Evolutionary conservation across 768 basidiomycete species (phyloP).

Genomic region (Tubosaeta brunneosetosa): DNA sequence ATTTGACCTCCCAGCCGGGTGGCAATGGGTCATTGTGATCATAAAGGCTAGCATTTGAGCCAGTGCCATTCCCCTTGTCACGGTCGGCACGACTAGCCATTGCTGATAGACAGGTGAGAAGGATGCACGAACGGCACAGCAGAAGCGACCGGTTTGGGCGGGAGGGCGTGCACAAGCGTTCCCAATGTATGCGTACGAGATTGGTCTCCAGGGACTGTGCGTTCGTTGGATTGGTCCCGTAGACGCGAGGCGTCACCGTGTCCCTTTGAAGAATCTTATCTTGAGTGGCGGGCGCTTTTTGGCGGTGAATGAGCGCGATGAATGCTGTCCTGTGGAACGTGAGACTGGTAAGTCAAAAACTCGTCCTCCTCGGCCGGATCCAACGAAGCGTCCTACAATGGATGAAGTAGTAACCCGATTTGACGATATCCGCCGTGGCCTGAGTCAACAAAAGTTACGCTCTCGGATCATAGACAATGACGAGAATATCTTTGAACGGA

Average conservation of each 20-base stretch:
- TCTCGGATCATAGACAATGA: constrained; percentile 23
- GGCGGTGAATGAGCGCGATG: constrained; percentile 16
- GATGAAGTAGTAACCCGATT: constrained; percentile 31
- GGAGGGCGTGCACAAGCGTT: constrained; percentile 60
- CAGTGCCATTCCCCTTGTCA: constrained; percentile 40
- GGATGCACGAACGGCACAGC: constrained; percentile 50
- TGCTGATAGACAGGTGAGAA: constrained; percentile 51
- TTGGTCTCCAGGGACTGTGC: constrained; percentile 15
- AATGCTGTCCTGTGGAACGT: constrained; percentile 26
- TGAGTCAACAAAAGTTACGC: constrained; percentile 21
- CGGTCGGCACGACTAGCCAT: constrained; percentile 48
- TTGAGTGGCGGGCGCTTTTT: constrained; percentile 10
- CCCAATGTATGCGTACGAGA: constrained; percentile 29
- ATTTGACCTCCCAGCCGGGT: constrained; percentile 56
- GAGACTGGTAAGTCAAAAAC: constrained; percentile 43
- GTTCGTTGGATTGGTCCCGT: constrained; percentile 11
- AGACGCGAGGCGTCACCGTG: constrained; percentile 1
- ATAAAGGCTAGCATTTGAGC: constrained; percentile 17
- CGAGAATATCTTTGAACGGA: neutral
- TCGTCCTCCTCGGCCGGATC: constrained; percentile 54
- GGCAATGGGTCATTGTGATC: constrained; percentile 41
- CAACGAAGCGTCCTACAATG: constrained; percentile 33
- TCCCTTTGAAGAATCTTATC: constrained; percentile 10
- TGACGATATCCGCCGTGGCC: neutral
- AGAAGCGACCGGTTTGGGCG: constrained; percentile 57